Conservation (phyloP, 73 alveolate genomes). For the Diophrys sp. region DNA sequence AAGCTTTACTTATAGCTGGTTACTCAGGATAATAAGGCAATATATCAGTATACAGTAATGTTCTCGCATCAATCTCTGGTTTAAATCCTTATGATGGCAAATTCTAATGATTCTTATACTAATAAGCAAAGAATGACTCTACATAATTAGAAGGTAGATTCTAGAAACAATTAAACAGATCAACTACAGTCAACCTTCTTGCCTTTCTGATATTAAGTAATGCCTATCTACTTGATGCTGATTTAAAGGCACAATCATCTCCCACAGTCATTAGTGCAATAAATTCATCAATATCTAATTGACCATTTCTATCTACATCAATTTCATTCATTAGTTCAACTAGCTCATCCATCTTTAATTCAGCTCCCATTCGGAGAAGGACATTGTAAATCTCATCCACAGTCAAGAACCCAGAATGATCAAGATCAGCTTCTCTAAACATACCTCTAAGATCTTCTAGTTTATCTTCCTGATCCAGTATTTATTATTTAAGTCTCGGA, state of each 20-base stretch:
- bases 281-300: constrained; percentile 59
- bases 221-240: constrained; percentile 18
- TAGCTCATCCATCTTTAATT: constrained; percentile 39
- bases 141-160: constrained; percentile 44
- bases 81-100: constrained; percentile 45
- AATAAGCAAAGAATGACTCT: constrained; percentile 44
- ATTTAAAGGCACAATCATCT: constrained; percentile 25
- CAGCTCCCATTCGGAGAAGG: constrained; percentile 43
- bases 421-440: constrained; percentile 54
- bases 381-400: constrained; percentile 50
- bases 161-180: constrained; percentile 43
- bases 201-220: constrained; percentile 46
- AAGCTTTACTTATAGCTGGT: not conserved
- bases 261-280: constrained; percentile 62
- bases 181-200: constrained; percentile 22
- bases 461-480: constrained; percentile 39
- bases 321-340: constrained; percentile 57
- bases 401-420: constrained; percentile 47
- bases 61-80: constrained; percentile 48
- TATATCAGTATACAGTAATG: constrained; percentile 43
- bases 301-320: constrained; percentile 58
- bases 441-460: constrained; percentile 39
- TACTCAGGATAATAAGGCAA: constrained; percentile 23
- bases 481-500: constrained; percentile 48
- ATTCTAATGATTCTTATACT: constrained; percentile 30